A percentile compares a stretch with the other conserved stretches of the same genome.
These are phyloP conservation scores for Trypanosoma vivax DNA, from an alignment of 208 protist species.

Conservation along the genomic window DNA sequence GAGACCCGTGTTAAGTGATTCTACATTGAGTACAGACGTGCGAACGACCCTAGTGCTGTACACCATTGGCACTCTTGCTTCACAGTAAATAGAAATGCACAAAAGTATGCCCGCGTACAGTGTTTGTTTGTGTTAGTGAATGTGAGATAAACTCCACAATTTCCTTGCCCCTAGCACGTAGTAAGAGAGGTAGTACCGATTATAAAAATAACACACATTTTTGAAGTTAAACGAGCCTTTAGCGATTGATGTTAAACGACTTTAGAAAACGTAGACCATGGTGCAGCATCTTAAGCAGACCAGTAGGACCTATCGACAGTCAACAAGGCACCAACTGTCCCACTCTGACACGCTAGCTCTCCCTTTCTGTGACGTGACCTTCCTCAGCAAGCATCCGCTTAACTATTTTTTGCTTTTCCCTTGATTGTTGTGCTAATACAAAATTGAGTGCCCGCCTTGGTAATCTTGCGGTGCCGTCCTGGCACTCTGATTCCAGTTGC, in stretches of 20 bases:
- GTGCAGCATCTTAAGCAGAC: not conserved
- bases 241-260: too few species aligned
- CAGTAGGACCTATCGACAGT: not conserved
- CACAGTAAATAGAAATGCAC: too few species aligned
- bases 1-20: slow-evolving; percentile 66
- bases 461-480: slow-evolving; percentile 20
- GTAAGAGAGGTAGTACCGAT: too few species aligned
- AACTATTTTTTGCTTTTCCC: slow-evolving; percentile 43
- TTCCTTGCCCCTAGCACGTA: too few species aligned
- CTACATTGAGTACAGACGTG: slow-evolving; percentile 24
- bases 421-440: slow-evolving; percentile 48
- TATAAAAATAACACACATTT: too few species aligned
- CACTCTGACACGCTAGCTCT: not conserved
- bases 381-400: slow-evolving; percentile 26
- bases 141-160: too few species aligned
- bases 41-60: not conserved
- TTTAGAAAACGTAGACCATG: too few species aligned
- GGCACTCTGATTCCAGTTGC: slow-evolving; percentile 9
- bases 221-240: too few species aligned
- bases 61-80: not conserved
- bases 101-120: too few species aligned
- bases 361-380: slow-evolving; percentile 9
- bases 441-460: slow-evolving; percentile 72
- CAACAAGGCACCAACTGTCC: not conserved
- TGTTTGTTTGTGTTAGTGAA: too few species aligned